These are phyloP conservation scores for Didymella lethalis DNA, from an alignment of 2,329 filamentous ascomycete species.

Conservation along the genomic window DNA sequence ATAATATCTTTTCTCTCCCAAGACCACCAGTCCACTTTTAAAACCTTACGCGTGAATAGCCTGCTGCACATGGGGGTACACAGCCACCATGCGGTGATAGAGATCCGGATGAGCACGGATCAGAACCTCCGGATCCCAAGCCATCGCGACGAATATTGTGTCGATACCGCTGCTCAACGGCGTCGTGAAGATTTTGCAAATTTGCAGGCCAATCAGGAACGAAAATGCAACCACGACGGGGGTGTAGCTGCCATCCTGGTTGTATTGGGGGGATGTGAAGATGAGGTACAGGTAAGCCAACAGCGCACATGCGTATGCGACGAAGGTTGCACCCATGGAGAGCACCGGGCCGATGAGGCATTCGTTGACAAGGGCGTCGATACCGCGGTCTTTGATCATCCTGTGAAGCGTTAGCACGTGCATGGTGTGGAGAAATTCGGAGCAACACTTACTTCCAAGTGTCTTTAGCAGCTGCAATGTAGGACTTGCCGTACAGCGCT, in stretches of 20 bases:
- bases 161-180: constrained; percentile 89
- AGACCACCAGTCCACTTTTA: constrained; percentile 4
- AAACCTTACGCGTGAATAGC: constrained; percentile 67
- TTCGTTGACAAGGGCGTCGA: constrained; percentile 89
- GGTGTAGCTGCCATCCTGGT: constrained; percentile 71
- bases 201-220: constrained; percentile 89
- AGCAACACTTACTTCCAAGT: constrained; percentile 72
- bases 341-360: constrained; percentile 72
- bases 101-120: constrained; percentile 82
- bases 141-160: constrained; percentile 85
- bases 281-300: constrained; percentile 86
- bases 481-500: constrained; percentile 88
- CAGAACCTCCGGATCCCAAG: constrained; percentile 74
- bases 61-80: constrained; percentile 85
- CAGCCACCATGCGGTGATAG: constrained; percentile 77
- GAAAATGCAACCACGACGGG: constrained; percentile 82
- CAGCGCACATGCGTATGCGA: constrained; percentile 82
- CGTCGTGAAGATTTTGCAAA: constrained; percentile 88
- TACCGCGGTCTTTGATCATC: constrained; percentile 90
- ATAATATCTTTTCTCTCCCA: background rate
- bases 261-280: constrained; percentile 83
- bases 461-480: constrained; percentile 85
- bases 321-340: constrained; percentile 80
- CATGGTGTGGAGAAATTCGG: background rate
- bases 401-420: constrained; percentile 37